A percentile compares a stretch with the other conserved stretches of the same genome.
phyloP scores from a whole-genome alignment of 768 basidiomycete species.

The Agrocybe praecox region DNA sequence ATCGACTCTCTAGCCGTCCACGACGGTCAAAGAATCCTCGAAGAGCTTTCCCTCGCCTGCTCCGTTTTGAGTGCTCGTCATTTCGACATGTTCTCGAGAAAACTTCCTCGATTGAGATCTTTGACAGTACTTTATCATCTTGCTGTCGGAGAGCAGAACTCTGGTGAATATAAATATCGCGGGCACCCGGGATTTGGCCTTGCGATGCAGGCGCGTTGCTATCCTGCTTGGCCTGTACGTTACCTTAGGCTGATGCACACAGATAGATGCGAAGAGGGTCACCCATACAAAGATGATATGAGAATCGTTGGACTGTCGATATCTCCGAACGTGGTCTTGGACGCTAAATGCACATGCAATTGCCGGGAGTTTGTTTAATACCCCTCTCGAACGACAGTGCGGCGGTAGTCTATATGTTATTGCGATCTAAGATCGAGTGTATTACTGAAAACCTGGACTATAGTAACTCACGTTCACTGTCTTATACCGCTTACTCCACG shows the following conservation, averaged over 20 bases:
- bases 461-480: no score
- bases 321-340: not conserved
- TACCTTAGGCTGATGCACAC: not conserved
- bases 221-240: not conserved
- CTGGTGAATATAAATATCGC: not conserved
- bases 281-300: not conserved
- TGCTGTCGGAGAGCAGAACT: no score
- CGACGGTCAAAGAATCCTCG: not conserved
- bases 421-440: no score
- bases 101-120: not conserved
- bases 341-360: not conserved
- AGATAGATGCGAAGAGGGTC: not conserved
- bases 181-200: not conserved
- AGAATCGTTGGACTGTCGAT: not conserved
- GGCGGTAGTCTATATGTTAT: no score
- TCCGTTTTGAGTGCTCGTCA: not conserved
- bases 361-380: no score
- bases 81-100: slow-evolving; percentile 8
- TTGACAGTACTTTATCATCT: slow-evolving; percentile 6
- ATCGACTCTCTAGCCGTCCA: slow-evolving; percentile 1
- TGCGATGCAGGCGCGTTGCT: not conserved
- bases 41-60: slow-evolving; percentile 6
- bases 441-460: no score
- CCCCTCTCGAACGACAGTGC: no score
- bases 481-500: no score